Conservation (phyloP, 495 filamentous ascomycete species). For the Parachaetomium inaequale region DNA sequence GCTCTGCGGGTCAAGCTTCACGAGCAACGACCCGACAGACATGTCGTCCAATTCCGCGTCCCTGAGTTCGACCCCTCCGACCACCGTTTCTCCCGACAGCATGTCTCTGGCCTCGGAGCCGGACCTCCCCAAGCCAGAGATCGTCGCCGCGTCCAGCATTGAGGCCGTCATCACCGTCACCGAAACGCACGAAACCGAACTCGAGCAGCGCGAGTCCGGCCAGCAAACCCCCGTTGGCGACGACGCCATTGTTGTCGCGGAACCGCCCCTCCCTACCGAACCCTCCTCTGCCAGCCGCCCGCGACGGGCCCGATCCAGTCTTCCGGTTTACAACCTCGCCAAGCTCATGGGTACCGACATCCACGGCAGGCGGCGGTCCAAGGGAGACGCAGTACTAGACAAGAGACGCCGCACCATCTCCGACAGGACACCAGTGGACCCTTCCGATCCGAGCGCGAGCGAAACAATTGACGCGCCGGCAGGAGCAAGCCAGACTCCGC, state of each 20-base stretch:
- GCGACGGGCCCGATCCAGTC: slow-evolving; percentile 44
- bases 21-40: slow-evolving; percentile 34
- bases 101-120: slow-evolving; percentile 45
- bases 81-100: slow-evolving; percentile 43
- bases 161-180: slow-evolving; percentile 24
- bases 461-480: slow-evolving; percentile 23
- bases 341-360: slow-evolving; percentile 47
- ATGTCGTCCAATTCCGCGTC: slow-evolving; percentile 44
- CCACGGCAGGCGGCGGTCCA: slow-evolving; percentile 42
- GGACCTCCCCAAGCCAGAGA: slow-evolving; percentile 23
- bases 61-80: slow-evolving; percentile 48
- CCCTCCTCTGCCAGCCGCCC: slow-evolving; percentile 33
- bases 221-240: slow-evolving; percentile 29
- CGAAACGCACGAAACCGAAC: slow-evolving; percentile 22
- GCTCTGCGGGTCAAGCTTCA: slow-evolving; percentile 32
- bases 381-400: slow-evolving; percentile 37
- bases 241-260: slow-evolving; percentile 41
- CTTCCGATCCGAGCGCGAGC: slow-evolving; percentile 20
- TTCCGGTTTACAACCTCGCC: slow-evolving; percentile 54
- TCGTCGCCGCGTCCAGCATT: slow-evolving; percentile 16
- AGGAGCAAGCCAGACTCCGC: slow-evolving; percentile 20
- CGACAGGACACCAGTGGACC: slow-evolving; percentile 32
- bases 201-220: slow-evolving; percentile 22
- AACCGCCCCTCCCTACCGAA: slow-evolving; percentile 15
- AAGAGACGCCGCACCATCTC: slow-evolving; percentile 43